A percentile compares a stretch with the other conserved stretches of the same genome.
These are phyloP conservation scores for Aspergillus sp. DNA, from an alignment of 2,329 filamentous ascomycete species.

Conservation along the genomic window DNA sequence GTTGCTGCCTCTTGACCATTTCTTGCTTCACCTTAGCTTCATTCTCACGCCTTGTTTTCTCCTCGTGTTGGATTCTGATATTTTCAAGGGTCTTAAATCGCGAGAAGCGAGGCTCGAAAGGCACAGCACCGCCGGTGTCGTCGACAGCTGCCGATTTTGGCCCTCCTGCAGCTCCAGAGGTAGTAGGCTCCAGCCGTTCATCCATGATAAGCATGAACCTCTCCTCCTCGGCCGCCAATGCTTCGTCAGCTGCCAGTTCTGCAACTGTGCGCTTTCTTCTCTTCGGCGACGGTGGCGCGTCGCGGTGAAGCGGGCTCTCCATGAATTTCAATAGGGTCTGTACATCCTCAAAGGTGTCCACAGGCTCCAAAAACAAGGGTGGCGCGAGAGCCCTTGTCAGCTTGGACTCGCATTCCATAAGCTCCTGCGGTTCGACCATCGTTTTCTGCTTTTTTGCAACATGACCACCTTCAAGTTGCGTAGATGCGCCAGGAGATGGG, in stretches of 20 bases:
- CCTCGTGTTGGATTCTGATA: conserved; percentile 74
- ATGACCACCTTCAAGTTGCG: conserved; percentile 53
- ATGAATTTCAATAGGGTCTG: conserved; percentile 70
- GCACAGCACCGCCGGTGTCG: conserved; percentile 66
- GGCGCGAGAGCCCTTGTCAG: conserved; percentile 72
- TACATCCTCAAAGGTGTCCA: conserved; percentile 66
- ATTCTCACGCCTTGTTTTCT: conserved; percentile 57
- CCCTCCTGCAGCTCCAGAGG: conserved; percentile 57
- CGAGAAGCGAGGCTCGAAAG: conserved; percentile 84
- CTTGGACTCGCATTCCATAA: conserved; percentile 73
- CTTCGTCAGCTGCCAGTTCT: conserved; percentile 93
- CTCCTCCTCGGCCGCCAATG: conserved; percentile 82
- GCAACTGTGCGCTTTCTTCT: conserved; percentile 89
- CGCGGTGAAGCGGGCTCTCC: conserved; percentile 74
- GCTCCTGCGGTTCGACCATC: conserved; percentile 72
- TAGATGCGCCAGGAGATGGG: conserved; percentile 68
- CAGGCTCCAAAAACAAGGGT: conserved; percentile 75
- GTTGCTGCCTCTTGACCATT: conserved; percentile 47
- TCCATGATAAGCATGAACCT: conserved; percentile 91
- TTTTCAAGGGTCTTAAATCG: conserved; percentile 88
- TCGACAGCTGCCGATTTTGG: conserved; percentile 68
- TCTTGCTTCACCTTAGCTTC: conserved; percentile 52
- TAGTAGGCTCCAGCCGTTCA: conserved; percentile 68
- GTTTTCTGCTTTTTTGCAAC: conserved; percentile 71
- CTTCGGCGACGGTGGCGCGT: conserved; percentile 78